Conservation (phyloP, 768 basidiomycete species). For the Steccherinum ochraceum region DNA sequence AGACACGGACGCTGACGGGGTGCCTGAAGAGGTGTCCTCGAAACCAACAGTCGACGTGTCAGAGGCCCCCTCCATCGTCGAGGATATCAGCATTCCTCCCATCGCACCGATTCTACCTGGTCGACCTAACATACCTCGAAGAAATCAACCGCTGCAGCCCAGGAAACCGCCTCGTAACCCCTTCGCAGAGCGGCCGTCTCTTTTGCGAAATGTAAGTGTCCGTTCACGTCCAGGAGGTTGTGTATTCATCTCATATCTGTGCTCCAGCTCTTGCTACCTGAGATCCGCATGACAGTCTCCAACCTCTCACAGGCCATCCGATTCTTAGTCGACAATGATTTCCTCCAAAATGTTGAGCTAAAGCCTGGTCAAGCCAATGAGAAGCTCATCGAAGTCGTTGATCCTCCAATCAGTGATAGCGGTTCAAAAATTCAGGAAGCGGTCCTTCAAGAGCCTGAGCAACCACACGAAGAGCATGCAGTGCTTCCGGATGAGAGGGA, state of each 20-base stretch:
- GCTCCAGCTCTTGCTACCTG: slow-evolving; percentile 68
- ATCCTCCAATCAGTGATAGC: background rate
- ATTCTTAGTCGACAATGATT: slow-evolving; percentile 87
- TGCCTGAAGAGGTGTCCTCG: slow-evolving; percentile 57
- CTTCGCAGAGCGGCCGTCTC: slow-evolving; percentile 59
- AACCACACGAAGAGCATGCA: too few relatives aligned
- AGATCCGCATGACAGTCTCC: slow-evolving; percentile 83
- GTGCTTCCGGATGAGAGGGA: too few relatives aligned
- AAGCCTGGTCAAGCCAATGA: slow-evolving; percentile 69
- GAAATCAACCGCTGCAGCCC: slow-evolving; percentile 32
- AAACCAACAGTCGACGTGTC: slow-evolving; percentile 26
- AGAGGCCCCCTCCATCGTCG: too few relatives aligned
- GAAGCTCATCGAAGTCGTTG: slow-evolving; percentile 58
- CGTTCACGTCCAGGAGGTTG: background rate
- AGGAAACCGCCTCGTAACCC: slow-evolving; percentile 52
- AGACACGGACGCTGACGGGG: slow-evolving; percentile 27
- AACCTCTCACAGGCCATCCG: slow-evolving; percentile 90
- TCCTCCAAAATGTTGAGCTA: slow-evolving; percentile 73
- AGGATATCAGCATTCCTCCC: too few relatives aligned
- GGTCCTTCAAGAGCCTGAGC: too few relatives aligned
- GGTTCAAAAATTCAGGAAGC: too few relatives aligned
- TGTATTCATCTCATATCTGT: background rate
- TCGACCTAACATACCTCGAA: too few relatives aligned
- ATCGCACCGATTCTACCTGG: too few relatives aligned
- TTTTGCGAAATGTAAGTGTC: slow-evolving; percentile 70